Percentiles rank a stretch among this genome's conserved stretches.
Conservation (phyloP, 331 rosid genomes). For the Rosa hybrid region DNA sequence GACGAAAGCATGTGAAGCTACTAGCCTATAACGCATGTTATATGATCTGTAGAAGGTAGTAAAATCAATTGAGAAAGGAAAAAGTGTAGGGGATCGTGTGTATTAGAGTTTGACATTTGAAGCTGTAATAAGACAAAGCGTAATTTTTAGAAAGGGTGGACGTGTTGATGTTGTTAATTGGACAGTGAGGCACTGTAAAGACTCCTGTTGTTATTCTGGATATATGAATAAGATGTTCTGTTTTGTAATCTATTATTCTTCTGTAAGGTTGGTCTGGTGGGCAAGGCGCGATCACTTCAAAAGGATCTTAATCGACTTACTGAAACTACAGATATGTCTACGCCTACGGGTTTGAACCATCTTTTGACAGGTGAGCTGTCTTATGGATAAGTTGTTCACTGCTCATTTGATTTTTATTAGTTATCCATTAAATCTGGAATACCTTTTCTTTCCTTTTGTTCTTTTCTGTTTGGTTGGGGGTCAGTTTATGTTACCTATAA, state of each 20-base stretch:
- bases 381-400: neutral
- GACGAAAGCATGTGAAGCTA: neutral
- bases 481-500: neutral
- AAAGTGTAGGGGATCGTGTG: neutral
- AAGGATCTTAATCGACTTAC: constrained; percentile 1
- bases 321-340: neutral
- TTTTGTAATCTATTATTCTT: neutral
- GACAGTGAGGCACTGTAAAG: neutral
- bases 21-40: neutral
- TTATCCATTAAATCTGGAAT: neutral
- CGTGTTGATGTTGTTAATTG: neutral
- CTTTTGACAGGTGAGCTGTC: neutral
- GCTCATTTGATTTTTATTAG: neutral
- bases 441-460: neutral
- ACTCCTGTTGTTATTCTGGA: neutral
- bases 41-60: neutral
- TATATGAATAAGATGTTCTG: neutral
- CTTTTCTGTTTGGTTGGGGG: neutral
- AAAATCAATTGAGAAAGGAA: neutral
- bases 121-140: neutral
- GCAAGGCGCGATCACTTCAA: neutral
- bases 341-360: neutral
- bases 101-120: neutral
- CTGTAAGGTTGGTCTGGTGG: constrained; percentile 10
- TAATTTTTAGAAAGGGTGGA: neutral